Evolutionary conservation across 106 monocot species (phyloP), one percentile per base, ranked within the genome.

Genomic region (Posidonia australis): DNA sequence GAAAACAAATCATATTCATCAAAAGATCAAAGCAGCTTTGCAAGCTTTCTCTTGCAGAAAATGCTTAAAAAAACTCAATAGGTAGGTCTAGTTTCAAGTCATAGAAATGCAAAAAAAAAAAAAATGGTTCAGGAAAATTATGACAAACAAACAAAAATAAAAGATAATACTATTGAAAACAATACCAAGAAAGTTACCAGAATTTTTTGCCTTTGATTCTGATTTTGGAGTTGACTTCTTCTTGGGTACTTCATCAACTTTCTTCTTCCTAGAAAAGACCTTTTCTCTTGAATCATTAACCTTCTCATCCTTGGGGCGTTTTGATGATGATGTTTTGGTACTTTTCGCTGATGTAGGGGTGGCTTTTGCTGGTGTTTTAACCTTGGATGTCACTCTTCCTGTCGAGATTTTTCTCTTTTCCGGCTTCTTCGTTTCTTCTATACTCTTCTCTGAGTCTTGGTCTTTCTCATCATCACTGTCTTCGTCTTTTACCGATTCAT

Each of bases 231-330:
- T 58, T 51, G 81, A 58, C 67, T 74, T 68, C 45, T 67, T 76
- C 45, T 67, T 67, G 14, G 79, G 65, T 19, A 36, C 27, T 60
- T 70, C 65, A 31, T 51, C 29, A 45, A 23, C 64, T 69, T 71
- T 86, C 76, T 76, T 90, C 67, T 83, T 90, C 51, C 86, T 80
- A 28, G 83, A 80, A 56, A 85, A 85, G 20, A 90, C 89, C 75
- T 86, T 85, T 46, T 67, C 84, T 46, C 69, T 73, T 30, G 56
- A 65, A 57, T 80, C 72, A 46, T 67, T 67, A 20, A 32, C 58
- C 54, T 78, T 76, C 68, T 69, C 79, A 32, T 20, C 60, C 44
- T 69, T 70, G 26, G 67, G 12, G 18, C 10, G 44, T 68, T 71
- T 71, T 6, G 67, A 76, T 20, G 80, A 29, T 55, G 74, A 46